These are phyloP conservation scores for Aspergillus sp. DNA, from an alignment of 2,329 filamentous ascomycete species.

Conservation along the genomic window DNA sequence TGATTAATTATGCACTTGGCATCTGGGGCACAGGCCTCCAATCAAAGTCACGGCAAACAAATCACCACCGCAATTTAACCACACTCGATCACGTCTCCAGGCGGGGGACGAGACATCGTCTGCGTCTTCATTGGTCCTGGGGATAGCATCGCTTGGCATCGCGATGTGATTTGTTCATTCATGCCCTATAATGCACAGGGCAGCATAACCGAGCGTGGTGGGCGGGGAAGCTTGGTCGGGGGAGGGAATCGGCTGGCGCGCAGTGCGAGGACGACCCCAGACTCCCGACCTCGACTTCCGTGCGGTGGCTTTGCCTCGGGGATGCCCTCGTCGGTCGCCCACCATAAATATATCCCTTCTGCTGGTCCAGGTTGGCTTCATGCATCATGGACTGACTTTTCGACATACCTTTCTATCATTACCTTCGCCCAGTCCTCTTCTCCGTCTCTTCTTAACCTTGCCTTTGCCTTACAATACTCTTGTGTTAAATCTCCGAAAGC, in stretches of 20 bases:
- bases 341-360: slow-evolving; percentile 22
- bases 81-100: background rate
- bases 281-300: slow-evolving; percentile 31
- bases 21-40: background rate
- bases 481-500: background rate
- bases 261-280: slow-evolving; percentile 17
- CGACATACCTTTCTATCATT: slow-evolving; percentile 1
- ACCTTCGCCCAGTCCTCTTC: background rate
- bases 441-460: background rate
- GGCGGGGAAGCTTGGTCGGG: slow-evolving; percentile 20
- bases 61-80: background rate
- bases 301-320: slow-evolving; percentile 30
- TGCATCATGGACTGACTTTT: slow-evolving; percentile 11
- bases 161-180: background rate
- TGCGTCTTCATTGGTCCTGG: background rate
- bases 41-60: slow-evolving; percentile 7
- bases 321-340: slow-evolving; percentile 2
- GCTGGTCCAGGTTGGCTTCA: background rate
- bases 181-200: background rate
- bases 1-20: background rate
- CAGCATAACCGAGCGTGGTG: slow-evolving; percentile 18
- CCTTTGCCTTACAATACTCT: background rate
- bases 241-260: slow-evolving; percentile 23
- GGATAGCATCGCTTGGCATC: slow-evolving; percentile 5
- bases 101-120: background rate